Percentiles rank a stretch among this genome's conserved stretches.
phyloP scores from a whole-genome alignment of 371 early-diverging fungal genomes.

The Nosema muscidifuracis region DNA sequence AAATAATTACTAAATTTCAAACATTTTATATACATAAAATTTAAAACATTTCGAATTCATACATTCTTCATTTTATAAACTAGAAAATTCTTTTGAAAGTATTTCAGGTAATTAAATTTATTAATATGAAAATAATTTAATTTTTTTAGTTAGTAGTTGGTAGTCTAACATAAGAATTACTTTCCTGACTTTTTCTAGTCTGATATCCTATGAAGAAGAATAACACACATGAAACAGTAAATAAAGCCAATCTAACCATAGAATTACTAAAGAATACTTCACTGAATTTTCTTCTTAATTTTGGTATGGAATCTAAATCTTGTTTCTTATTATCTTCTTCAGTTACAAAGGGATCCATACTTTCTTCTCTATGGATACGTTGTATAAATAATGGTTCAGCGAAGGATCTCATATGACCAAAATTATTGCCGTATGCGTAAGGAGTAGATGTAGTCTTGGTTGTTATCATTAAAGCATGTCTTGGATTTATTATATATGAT shows the following conservation, averaged over 20 bases:
- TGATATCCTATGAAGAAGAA: slow-evolving; percentile 49
- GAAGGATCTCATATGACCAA: background rate
- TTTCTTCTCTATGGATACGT: slow-evolving; percentile 6
- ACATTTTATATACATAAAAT: too few species aligned
- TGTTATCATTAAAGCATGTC: slow-evolving; percentile 34
- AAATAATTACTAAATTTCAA: too few species aligned
- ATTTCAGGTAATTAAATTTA: background rate
- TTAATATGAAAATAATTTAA: too few species aligned
- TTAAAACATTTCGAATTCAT: background rate
- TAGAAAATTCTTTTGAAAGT: background rate
- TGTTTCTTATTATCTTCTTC: slow-evolving; percentile 5
- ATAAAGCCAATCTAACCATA: slow-evolving; percentile 23
- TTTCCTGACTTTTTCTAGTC: slow-evolving; percentile 52
- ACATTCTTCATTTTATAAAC: background rate
- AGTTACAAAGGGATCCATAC: background rate
- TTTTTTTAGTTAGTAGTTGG: slow-evolving; percentile 35
- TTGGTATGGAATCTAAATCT: background rate
- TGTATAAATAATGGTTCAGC: slow-evolving; percentile 9
- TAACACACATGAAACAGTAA: slow-evolving; percentile 20
- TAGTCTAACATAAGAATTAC: slow-evolving; percentile 49
- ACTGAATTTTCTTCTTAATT: slow-evolving; percentile 5
- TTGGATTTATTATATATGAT: slow-evolving; percentile 14
- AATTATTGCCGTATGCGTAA: background rate
- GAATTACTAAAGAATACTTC: slow-evolving; percentile 12
- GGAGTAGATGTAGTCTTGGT: slow-evolving; percentile 17